Base-by-base conservation (phyloP, 2,329 filamentous ascomycete genomes). In the Trichoderma sp. region DNA sequence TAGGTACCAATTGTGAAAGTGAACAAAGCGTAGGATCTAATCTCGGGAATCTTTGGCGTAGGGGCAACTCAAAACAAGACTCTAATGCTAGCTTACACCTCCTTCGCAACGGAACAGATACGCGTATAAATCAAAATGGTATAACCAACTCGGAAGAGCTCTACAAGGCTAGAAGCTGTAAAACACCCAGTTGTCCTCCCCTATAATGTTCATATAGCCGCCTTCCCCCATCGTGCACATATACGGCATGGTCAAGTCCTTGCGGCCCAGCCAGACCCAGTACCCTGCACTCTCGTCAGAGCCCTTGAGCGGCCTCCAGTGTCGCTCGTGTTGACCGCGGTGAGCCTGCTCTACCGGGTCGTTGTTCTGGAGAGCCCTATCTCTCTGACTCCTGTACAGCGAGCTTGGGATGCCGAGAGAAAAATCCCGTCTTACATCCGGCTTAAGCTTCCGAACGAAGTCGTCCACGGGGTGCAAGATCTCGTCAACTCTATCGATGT, bases 231-330 rank as follows among this genome's bases (percentile, higher is more conserved):
- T 50, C 8, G 48, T 56, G 42, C 67, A 66, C 13, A 63, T 45
- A 22, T 56, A 13, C 4, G 60, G 68, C 25, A 65, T 50, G 7
- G 17, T 34, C 12, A 70, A 63, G 34, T 75, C 71, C 13, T 64
- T 71, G 17, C 73, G 68, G 1, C 74, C 74, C 13, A 75, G n/a
- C 9, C 70, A 72, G 7, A 76, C 61, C 73, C 74, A 76, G 34
- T 76, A 76, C 5, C 74, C 74, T 1, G 50, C 57, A 13, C 70
- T 64, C 4, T 69, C 67, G n/a, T 32, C 10, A 9, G 67, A 67
- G 22, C 50, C 67, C 1, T 54, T 22, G 25, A 75, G 32, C 13
- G 65, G 66, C 19, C 73, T 66, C 73, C 73, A 76, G 56, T 71
- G 68, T 25, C 74, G 58, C 35, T 76, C 74, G 9, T 61, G 37